A percentile compares a stretch with the other conserved stretches of the same genome.
Conservation (phyloP, 2,329 filamentous ascomycete species). For the Magnaporthiopsis rhizophila region DNA sequence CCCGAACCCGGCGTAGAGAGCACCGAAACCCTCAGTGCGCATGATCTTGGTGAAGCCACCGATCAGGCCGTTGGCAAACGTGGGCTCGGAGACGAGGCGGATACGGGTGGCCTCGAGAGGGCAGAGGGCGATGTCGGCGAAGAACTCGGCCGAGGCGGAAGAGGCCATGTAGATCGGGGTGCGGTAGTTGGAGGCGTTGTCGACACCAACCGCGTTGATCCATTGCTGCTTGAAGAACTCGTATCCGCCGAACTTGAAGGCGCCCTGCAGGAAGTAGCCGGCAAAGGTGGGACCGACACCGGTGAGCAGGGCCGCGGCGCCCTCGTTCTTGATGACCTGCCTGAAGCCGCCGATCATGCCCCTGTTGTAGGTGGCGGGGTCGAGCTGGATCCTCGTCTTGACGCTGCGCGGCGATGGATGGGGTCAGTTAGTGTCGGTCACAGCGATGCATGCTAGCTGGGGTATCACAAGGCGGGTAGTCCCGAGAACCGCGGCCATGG, state of each 20-base stretch:
- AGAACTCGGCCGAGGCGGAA: conserved; percentile 49
- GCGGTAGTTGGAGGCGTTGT: conserved; percentile 62
- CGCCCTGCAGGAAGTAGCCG: conserved; percentile 79
- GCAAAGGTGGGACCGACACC: conserved; percentile 71
- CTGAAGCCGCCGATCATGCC: conserved; percentile 72
- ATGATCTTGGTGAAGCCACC: conserved; percentile 67
- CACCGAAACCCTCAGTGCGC: conserved; percentile 64
- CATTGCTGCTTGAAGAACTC: conserved; percentile 83
- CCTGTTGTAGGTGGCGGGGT: conserved; percentile 72
- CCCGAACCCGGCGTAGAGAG: conserved; percentile 78
- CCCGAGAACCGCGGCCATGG: background rate
- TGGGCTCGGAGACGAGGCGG: conserved; percentile 72
- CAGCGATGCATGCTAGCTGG: background rate
- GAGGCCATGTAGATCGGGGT: conserved; percentile 65
- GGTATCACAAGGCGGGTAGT: background rate
- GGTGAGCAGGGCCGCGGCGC: conserved; percentile 68
- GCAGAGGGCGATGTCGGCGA: conserved; percentile 68
- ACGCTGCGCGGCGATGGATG: conserved; percentile 43
- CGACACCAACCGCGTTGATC: conserved; percentile 65
- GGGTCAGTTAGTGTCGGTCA: background rate
- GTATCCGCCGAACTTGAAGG: conserved; percentile 83
- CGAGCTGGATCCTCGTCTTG: conserved; percentile 82
- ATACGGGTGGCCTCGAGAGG: conserved; percentile 80
- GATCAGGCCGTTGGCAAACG: conserved; percentile 64
- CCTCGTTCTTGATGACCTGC: conserved; percentile 67